A percentile compares a stretch with the other conserved stretches of the same genome.
These are phyloP conservation scores for Eutrema heterophyllum DNA, from an alignment of 345 rosid genomes.

Conservation along the genomic window DNA sequence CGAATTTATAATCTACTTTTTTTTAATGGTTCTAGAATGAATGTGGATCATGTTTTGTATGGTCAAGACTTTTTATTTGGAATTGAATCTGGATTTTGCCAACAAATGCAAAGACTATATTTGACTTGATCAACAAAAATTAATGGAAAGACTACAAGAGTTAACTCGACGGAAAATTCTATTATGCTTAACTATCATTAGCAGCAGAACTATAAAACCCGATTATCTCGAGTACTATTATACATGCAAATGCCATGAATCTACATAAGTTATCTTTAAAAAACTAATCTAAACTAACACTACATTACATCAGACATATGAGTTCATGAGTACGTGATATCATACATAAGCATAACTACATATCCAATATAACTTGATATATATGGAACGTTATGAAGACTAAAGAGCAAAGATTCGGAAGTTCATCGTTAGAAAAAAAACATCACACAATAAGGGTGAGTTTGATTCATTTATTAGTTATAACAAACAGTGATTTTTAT, in stretches of 20 bases:
- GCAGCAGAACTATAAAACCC: too few species aligned
- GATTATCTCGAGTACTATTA: too few species aligned
- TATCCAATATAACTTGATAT: neutral
- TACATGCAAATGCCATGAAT: too few species aligned
- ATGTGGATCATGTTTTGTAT: constrained; percentile 10
- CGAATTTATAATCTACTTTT: too few species aligned
- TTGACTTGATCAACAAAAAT: neutral
- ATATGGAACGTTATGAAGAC: neutral
- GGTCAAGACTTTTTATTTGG: neutral
- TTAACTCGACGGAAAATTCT: neutral
- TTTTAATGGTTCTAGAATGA: constrained; percentile 6
- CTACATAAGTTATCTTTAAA: too few species aligned
- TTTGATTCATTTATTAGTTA: neutral
- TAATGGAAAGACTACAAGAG: neutral
- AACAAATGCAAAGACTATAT: neutral
- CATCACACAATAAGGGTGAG: neutral
- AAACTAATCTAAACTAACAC: too few species aligned
- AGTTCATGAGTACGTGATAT: too few species aligned
- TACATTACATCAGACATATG: too few species aligned
- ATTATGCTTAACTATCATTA: neutral
- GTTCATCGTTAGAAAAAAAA: neutral
- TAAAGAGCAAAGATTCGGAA: neutral
- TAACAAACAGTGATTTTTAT: too few species aligned
- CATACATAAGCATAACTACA: too few species aligned
- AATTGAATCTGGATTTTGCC: neutral